Percentiles rank a stretch among this genome's conserved stretches.
Evolutionary conservation across 2,329 filamentous ascomycete genomes (phyloP).

Genomic region (Calonectria hongkongensis): DNA sequence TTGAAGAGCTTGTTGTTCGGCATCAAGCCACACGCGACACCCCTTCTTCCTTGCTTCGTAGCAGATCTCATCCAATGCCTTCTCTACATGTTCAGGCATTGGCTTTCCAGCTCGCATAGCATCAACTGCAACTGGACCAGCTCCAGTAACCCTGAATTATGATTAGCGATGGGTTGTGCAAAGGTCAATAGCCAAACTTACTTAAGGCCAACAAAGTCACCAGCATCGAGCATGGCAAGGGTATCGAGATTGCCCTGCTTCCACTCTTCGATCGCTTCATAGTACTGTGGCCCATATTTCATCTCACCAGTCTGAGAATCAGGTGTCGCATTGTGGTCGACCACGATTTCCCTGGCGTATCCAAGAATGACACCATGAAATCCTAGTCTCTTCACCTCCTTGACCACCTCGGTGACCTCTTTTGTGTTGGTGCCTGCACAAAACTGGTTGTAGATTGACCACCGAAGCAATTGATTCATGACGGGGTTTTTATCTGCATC

Average conservation of each 20-base stretch:
- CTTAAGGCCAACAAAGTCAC: constrained; percentile 78
- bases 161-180: background rate
- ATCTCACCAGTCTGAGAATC: constrained; percentile 20
- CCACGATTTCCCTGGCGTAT: constrained; percentile 70
- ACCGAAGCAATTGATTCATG: constrained; percentile 65
- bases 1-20: constrained; percentile 67
- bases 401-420: constrained; percentile 67
- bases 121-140: constrained; percentile 61
- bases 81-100: constrained; percentile 61
- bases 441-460: constrained; percentile 73
- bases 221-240: constrained; percentile 67
- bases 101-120: constrained; percentile 59
- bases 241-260: constrained; percentile 71
- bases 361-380: constrained; percentile 72
- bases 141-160: constrained; percentile 62
- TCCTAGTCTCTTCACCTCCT: constrained; percentile 67
- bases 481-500: constrained; percentile 65
- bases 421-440: constrained; percentile 70
- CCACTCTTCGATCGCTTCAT: constrained; percentile 65
- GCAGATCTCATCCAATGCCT: constrained; percentile 64
- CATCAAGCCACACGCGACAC: constrained; percentile 66
- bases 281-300: constrained; percentile 42
- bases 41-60: constrained; percentile 58
- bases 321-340: constrained; percentile 54
- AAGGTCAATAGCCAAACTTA: constrained; percentile 49